Evolutionary conservation across 2,329 filamentous ascomycete genomes (phyloP), one percentile per base, ranked within the genome.

Genomic region (Penicillium capsulatum): DNA sequence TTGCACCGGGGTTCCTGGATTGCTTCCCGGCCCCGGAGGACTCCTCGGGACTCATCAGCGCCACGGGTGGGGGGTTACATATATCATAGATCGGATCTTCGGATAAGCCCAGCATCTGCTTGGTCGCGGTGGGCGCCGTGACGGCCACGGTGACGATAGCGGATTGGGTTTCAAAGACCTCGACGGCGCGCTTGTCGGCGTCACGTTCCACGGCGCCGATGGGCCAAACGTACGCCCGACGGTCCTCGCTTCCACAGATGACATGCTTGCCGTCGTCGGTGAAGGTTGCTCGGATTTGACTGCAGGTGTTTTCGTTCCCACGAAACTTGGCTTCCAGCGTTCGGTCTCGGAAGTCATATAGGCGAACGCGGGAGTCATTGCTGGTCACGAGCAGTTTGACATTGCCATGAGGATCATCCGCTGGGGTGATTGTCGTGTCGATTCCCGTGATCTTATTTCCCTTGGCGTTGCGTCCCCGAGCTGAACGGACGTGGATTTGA

Each of bases 401-500:
- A 37, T 90, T 84, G 1, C 79, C 79, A 24, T 76, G 76, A 2
- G 70, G 68, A 35, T 76, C 69, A 15, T 74, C 68, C 2, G 74
- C 71, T 3, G 81, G 80, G 34, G 80, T 71, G 11, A 70, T 65
- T 48, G 83, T 81, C 0, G 88, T 84, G 57, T 91, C 82, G 37
- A 98, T 95, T 5, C 89, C 90, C 0, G 92, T 97, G 53, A 98
- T 95, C 62, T 98, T 98, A 69, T 89, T 95, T 4, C 91, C 91
- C 62, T 94, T 96, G 3, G 90, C 85, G 58, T 96, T 97, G 59
- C 89, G 90, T 2, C 92, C 91, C 43, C 90, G 78, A 0, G 88
- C 88, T 0, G 90, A 96, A 31, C 90, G 82, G n/a, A 96, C 90
- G 51, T 95, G 89, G 19, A 97, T 83, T 59, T 96, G 89, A 1